Base-by-base conservation (phyloP, 345 rosid species). In the Syzygium aromaticum region DNA sequence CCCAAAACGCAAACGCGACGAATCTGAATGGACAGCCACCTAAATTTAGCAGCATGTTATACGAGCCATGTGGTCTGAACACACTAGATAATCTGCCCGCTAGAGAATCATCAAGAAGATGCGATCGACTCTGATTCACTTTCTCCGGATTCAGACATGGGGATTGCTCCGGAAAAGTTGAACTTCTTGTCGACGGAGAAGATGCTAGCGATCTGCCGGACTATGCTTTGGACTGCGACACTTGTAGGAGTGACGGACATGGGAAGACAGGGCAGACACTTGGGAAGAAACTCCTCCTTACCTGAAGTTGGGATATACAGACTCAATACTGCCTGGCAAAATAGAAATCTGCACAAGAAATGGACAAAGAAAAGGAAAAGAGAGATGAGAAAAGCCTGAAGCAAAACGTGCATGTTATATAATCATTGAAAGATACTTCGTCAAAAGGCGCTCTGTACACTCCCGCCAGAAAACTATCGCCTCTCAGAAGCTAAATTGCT, bases 231-330 rank as follows among this genome's bases (percentile, higher is more conserved):
- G 88, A 90, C 91, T 43, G 93, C 80, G 23, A 88, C 80, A 43
- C 93, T 83, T 9, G 89, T 91, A 78, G 98, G 96, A 67, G 49
- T 57, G 33, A 96, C 88, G 61, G 91, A 88, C 43, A 87, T 90
- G 3, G 98, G 98, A 84, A 96, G 98, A 46, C 87, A 78, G n/a
- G 98, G 99, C 61, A 93, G 78, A 52, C 99, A 97, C 51, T 90
- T 92, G 12, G 99, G 98, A 84, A 93, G 93, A 59, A 90, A 93
- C 89, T 97, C 95, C 90, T 92, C 92, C 91, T 94, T 94, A 84
- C 91, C 89, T 17, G 86, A 91, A 53, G 94, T 90, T 86, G 92
- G 92, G 49, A 88, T 90, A 85, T 93, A 93, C 6, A 94, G 92
- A 11, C 94, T 87, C 90, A 96, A 87, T 83, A 93, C 98, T 12